Evolutionary conservation across 2,329 filamentous ascomycete species (phyloP).

Genomic region (Dryadomyces quercus-mongolicae): DNA sequence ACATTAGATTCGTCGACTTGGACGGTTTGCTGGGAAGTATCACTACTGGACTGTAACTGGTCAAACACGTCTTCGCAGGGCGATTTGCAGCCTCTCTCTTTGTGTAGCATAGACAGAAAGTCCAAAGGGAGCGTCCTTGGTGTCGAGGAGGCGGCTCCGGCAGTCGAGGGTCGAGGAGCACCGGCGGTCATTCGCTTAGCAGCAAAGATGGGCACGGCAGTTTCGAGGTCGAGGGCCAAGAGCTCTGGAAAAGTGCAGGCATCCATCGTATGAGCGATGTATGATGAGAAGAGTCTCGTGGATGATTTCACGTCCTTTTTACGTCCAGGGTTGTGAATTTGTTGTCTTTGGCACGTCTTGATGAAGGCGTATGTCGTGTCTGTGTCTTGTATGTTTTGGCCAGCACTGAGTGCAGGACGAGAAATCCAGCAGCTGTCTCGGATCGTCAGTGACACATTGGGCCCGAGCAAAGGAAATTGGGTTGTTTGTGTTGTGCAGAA

Average conservation of each 20-base stretch:
- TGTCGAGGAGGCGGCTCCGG: too few relatives aligned
- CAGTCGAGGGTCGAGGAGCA: slow-evolving; percentile 19
- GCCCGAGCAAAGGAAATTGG: background rate
- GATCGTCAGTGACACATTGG: background rate
- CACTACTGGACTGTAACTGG: background rate
- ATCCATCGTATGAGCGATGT: background rate
- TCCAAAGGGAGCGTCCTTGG: background rate
- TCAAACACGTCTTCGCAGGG: background rate
- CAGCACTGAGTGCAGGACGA: background rate
- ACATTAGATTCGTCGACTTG: background rate
- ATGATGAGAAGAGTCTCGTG: too few relatives aligned
- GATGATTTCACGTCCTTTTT: background rate
- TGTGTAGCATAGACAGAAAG: background rate
- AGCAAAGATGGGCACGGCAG: slow-evolving; percentile 33
- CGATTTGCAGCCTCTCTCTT: too few relatives aligned
- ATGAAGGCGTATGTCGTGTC: too few relatives aligned
- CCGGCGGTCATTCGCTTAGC: slow-evolving; percentile 42
- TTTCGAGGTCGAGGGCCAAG: slow-evolving; percentile 40
- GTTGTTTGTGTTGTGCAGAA: background rate
- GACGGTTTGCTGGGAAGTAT: slow-evolving; percentile 9
- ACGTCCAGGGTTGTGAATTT: too few relatives aligned
- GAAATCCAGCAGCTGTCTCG: background rate
- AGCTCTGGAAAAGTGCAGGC: slow-evolving; percentile 40
- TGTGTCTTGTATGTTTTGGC: background rate
- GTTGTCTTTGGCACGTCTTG: too few relatives aligned